Base-by-base conservation (phyloP, 2,329 filamentous ascomycete genomes). In the Dothideomycetes sp. region DNA sequence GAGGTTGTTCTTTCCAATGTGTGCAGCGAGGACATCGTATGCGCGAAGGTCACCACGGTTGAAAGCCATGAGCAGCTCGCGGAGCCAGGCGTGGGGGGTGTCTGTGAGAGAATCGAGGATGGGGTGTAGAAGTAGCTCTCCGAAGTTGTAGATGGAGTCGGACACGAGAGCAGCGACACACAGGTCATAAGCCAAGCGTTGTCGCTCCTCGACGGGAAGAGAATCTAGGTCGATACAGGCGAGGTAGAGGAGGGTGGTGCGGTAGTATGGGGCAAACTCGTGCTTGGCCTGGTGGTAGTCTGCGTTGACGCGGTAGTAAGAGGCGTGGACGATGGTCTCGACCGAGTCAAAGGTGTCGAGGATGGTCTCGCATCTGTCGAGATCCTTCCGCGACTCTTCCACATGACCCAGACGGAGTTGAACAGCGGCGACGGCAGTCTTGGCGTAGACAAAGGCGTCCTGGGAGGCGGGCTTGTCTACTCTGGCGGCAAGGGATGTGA, bases 101-200 rank as follows among this genome's bases (percentile, higher is more conserved):
- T 80, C 77, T 54, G 71, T 71, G 38, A 98, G 76, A 15, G 83
- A 81, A 57, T 94, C 84, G 47, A 98, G 79, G 56, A 98, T 94
- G 3, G 91, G 91, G 61, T 98, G 91, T 50, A 98, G 76, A 22
- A 98, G 77, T n/a, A 98, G 80, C 70, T 98, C 91, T 61, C 91
- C 91, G 53, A 98, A 98, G 70, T 98, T 98, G 77, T 98, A 96
- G 67, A 96, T 98, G 54, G 79, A 85, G 55, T 89, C 84, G 37
- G 88, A 95, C 30, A 95, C 84, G 7, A 98, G 74, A 8, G 91
- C 91, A 19, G 91, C 87, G 39, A 96, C 81, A 56, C 84, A 84
- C 46, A 98, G 79, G 60, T 95, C 87, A 65, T 94, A 94, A 33
- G 91, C 91, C 52, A 89, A 80, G 44, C 74, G 75, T 59, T 81